Evolutionary conservation across 768 basidiomycete species (phyloP).

Genomic region (Leccinum arenicola): DNA sequence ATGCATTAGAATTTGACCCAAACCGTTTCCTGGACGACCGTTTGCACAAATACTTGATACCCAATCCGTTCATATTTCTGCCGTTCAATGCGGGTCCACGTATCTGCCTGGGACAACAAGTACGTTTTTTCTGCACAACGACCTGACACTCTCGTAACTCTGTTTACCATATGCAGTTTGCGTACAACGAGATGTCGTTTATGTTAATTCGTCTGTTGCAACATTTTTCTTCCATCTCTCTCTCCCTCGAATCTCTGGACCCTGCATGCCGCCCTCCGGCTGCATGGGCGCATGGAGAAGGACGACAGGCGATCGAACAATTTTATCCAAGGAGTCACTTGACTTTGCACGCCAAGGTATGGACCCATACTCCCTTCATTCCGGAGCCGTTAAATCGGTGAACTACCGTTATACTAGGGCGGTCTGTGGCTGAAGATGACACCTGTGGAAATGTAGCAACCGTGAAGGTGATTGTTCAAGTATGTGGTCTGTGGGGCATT

Average conservation of each 20-base stretch:
- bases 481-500: neutral
- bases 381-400: neutral
- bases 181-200: constrained; percentile 34
- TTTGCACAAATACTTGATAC: constrained; percentile 32
- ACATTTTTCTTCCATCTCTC: constrained; percentile 23
- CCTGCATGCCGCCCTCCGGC: constrained; percentile 25
- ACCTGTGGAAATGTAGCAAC: constrained; percentile 19
- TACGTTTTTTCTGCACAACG: constrained; percentile 8
- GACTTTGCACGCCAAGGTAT: constrained; percentile 37
- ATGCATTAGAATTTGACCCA: constrained; percentile 37
- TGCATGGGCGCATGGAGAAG: constrained; percentile 25
- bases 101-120: constrained; percentile 38
- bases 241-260: constrained; percentile 28
- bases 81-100: constrained; percentile 43
- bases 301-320: constrained; percentile 26
- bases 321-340: constrained; percentile 29
- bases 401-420: constrained; percentile 28
- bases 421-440: constrained; percentile 48
- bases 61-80: constrained; percentile 42
- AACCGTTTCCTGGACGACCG: constrained; percentile 41
- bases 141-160: neutral
- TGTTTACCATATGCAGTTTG: constrained; percentile 24
- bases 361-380: constrained; percentile 2
- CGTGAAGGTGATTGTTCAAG: neutral
- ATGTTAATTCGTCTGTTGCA: constrained; percentile 32